Conservation (phyloP, 306 rosid species). For the Crotalaria pallida region DNA sequence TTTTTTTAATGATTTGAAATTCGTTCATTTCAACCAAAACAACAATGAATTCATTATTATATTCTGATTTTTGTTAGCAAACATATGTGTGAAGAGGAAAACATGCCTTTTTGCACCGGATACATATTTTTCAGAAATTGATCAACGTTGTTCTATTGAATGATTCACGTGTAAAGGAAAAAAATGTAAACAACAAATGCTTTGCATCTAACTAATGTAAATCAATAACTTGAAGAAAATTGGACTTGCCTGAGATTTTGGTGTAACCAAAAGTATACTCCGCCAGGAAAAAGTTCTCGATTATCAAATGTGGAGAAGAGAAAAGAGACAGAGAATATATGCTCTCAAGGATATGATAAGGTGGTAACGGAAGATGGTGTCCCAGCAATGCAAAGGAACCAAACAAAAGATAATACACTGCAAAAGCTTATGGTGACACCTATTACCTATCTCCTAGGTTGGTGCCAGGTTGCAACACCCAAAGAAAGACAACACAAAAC, state of each 20-base stretch:
- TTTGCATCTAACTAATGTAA: neutral
- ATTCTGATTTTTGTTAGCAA: too few species aligned
- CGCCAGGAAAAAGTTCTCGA: neutral
- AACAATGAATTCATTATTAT: too few species aligned
- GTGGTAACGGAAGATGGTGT: slow-evolving; percentile 19
- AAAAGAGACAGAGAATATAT: neutral
- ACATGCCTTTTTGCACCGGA: neutral
- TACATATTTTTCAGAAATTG: neutral
- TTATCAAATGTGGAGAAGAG: neutral
- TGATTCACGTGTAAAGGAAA: neutral
- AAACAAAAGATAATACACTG: neutral
- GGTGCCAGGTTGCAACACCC: slow-evolving; percentile 8
- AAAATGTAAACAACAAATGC: neutral
- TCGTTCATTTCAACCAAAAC: too few species aligned
- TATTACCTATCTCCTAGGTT: slow-evolving; percentile 26
- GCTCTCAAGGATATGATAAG: neutral
- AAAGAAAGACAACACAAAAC: neutral
- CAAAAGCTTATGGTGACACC: neutral
- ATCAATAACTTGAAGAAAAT: neutral
- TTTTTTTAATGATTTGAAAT: too few species aligned
- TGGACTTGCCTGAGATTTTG: slow-evolving; percentile 26
- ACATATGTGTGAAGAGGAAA: neutral
- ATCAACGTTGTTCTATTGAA: neutral
- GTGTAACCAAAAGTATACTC: neutral
- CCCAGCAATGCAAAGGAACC: slow-evolving; percentile 8